Conservation (phyloP, 2,329 filamentous ascomycete species). For the Sphaceloma murrayae region DNA sequence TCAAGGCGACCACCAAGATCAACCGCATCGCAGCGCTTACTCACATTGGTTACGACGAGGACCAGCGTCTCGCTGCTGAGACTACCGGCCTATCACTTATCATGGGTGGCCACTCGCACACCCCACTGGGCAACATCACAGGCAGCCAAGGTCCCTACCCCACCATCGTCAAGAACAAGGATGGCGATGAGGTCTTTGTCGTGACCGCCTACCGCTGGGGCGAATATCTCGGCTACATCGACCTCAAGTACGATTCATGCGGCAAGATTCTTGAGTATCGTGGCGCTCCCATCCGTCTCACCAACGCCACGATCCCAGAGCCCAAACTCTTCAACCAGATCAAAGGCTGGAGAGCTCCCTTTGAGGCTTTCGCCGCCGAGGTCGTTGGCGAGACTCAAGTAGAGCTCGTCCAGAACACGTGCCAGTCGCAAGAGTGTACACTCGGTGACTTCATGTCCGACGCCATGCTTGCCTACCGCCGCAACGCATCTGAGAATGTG, state of each 20-base stretch:
- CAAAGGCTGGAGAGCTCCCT: conserved; percentile 49
- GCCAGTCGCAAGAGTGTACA: conserved; percentile 49
- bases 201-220: conserved; percentile 61
- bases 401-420: conserved; percentile 50
- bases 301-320: conserved; percentile 52
- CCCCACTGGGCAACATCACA: conserved; percentile 51
- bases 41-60: conserved; percentile 57
- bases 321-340: conserved; percentile 48
- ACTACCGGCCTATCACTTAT: conserved; percentile 58
- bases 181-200: conserved; percentile 58
- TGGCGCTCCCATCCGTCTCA: conserved; percentile 55
- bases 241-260: conserved; percentile 51
- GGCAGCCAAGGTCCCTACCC: conserved; percentile 52
- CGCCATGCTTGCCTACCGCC: conserved; percentile 53
- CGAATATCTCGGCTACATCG: conserved; percentile 58
- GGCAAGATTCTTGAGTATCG: conserved; percentile 55
- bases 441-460: conserved; percentile 37
- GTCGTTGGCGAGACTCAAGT: conserved; percentile 48
- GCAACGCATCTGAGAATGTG: conserved; percentile 39
- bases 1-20: conserved; percentile 52
- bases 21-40: conserved; percentile 57
- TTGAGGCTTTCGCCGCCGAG: conserved; percentile 50
- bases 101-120: conserved; percentile 53
- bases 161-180: conserved; percentile 51
- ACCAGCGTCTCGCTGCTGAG: conserved; percentile 50